These are phyloP conservation scores for Aspergillus fumigatiaffinis DNA, from an alignment of 2,329 filamentous ascomycete species.

Conservation along the genomic window DNA sequence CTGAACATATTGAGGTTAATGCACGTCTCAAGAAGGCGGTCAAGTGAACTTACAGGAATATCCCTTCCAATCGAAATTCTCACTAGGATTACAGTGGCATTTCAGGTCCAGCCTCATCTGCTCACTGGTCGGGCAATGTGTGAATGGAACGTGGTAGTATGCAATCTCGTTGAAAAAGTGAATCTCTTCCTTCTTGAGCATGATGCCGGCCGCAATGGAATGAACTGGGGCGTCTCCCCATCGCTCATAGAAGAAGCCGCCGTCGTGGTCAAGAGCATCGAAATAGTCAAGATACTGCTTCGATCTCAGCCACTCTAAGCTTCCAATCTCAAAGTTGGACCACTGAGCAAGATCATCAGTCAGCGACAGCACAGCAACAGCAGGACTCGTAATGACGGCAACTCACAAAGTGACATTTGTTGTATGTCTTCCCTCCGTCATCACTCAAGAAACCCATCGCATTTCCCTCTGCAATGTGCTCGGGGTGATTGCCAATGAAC, in stretches of 20 bases:
- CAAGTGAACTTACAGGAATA: slow-evolving; percentile 74
- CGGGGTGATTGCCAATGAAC: slow-evolving; percentile 84
- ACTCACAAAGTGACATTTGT: slow-evolving; percentile 93
- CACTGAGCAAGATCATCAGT: slow-evolving; percentile 55
- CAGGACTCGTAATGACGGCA: background rate
- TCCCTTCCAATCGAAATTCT: slow-evolving; percentile 99
- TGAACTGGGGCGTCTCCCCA: slow-evolving; percentile 98
- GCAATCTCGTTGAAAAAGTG: slow-evolving; percentile 99
- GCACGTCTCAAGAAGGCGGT: background rate
- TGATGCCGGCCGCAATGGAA: slow-evolving; percentile 85
- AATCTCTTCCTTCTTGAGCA: slow-evolving; percentile 88
- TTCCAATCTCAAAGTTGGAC: slow-evolving; percentile 98
- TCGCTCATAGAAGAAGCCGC: slow-evolving; percentile 98
- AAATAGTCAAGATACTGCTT: slow-evolving; percentile 90
- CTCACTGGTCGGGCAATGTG: slow-evolving; percentile 91
- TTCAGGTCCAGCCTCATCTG: slow-evolving; percentile 77
- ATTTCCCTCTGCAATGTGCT: slow-evolving; percentile 81
- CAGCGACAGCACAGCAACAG: slow-evolving; percentile 4
- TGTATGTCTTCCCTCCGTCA: slow-evolving; percentile 87
- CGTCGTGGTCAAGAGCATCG: slow-evolving; percentile 77
- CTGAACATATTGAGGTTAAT: slow-evolving; percentile 41
- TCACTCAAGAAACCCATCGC: slow-evolving; percentile 89
- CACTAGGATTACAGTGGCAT: slow-evolving; percentile 90
- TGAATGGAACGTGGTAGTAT: slow-evolving; percentile 97
- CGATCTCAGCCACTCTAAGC: slow-evolving; percentile 87